These are phyloP conservation scores for Fomitopsis schrenkii DNA, from an alignment of 1,284 basidiomycete genomes.

Conservation along the genomic window DNA sequence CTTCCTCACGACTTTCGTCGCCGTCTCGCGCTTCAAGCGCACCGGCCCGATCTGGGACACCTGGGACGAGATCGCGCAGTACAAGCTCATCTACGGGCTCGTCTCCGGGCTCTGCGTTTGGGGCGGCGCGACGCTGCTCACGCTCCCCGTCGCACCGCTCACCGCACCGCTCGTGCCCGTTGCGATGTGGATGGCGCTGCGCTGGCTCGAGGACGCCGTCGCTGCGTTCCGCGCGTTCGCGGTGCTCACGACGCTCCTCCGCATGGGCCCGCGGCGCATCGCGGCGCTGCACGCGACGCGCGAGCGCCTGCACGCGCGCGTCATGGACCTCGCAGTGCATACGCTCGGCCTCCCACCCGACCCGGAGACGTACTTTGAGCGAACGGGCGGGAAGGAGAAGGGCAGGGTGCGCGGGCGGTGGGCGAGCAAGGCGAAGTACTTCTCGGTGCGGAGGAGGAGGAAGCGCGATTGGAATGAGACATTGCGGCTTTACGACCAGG, in stretches of 20 bases:
- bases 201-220: slow-evolving; percentile 83
- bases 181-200: slow-evolving; percentile 82
- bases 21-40: slow-evolving; percentile 68
- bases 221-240: slow-evolving; percentile 71
- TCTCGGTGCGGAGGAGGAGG: slow-evolving; percentile 70
- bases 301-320: slow-evolving; percentile 50
- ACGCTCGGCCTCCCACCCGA: slow-evolving; percentile 62
- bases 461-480: slow-evolving; percentile 90
- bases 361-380: slow-evolving; percentile 61
- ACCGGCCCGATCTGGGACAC: slow-evolving; percentile 78
- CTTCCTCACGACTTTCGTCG: slow-evolving; percentile 62
- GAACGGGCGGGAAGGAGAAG: slow-evolving; percentile 57
- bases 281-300: slow-evolving; percentile 49
- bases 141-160: slow-evolving; percentile 55
- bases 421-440: slow-evolving; percentile 70
- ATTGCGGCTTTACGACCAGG: slow-evolving; percentile 71
- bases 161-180: slow-evolving; percentile 59
- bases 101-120: slow-evolving; percentile 68
- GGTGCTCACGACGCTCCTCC: slow-evolving; percentile 58
- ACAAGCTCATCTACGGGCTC: slow-evolving; percentile 81
- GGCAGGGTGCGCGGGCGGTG: slow-evolving; percentile 61
- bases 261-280: slow-evolving; percentile 56
- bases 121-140: slow-evolving; percentile 46
- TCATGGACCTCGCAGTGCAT: slow-evolving; percentile 61
- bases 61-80: slow-evolving; percentile 85